Evolutionary conservation across 768 basidiomycete genomes (phyloP), one percentile per base, ranked within the genome.

Genomic region (Suillus lakei): DNA sequence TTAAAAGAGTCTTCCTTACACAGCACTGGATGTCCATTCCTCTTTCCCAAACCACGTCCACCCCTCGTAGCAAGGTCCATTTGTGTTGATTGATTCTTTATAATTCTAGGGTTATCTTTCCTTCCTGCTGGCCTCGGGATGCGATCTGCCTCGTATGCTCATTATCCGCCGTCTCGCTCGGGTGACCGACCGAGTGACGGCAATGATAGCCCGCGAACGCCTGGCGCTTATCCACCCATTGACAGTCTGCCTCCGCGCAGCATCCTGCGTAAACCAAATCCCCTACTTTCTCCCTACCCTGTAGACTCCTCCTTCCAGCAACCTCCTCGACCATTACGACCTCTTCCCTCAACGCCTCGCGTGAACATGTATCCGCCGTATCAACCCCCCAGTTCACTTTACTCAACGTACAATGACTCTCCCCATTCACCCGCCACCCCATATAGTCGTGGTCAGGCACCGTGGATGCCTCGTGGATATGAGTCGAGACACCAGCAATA

Each of bases 381-480:
- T 59, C 64, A 50, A 64, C 68, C n/a, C 68, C 73, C 32, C 66
- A 72, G 36, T 66, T 71, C n/a, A 74, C 69, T 13, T 66, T 68
- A 16, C 70, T 72, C 63, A 15, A 21, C 58, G 5, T 41, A 59
- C 39, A 41, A 59, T 30, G 58, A 74, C 75, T 0, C 75, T 68
- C 32, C 69, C 71, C 50, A 65, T 67, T 50, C 67, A 68, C 51
- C 69, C 71, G 46, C 71, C 64, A 54, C 60, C 43, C 9, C 72
- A 72, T 55, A 71, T 58, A 65, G 39, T 43, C 58, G 41, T 23
- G 41, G 58, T 41, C 58, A 59, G 18, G 58, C 26, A 28, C 38
- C 69, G 51, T 71, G 70, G 70, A 65, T 67, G 12, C 75, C 75
- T 67, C 73, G 68, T 69, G 67, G 48, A n/a, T 36, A 48, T 3